Percentiles rank a stretch among this genome's conserved stretches.
Conservation (phyloP, 768 basidiomycete genomes). For the Lactifluus subvellereus region DNA sequence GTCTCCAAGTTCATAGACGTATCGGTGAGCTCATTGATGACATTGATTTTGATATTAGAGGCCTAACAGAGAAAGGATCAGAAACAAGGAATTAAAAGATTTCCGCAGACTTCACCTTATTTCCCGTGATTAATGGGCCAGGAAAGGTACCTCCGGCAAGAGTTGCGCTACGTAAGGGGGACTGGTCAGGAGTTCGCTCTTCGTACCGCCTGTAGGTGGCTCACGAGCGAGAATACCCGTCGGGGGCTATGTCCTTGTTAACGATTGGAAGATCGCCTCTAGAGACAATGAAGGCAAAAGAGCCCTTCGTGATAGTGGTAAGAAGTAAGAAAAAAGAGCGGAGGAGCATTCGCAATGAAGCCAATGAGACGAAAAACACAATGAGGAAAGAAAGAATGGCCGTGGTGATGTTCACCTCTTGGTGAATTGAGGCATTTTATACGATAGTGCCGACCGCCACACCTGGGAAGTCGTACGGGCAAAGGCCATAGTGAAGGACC, state of each 20-base stretch:
- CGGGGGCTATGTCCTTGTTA: constrained; percentile 24
- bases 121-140: constrained; percentile 12
- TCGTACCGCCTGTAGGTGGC: not conserved
- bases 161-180: not conserved
- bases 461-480: not conserved
- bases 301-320: not conserved
- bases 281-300: constrained; percentile 25
- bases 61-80: not conserved
- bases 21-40: constrained; percentile 40
- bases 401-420: not conserved
- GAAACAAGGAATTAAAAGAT: not conserved
- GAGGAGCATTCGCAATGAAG: not conserved
- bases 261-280: constrained; percentile 21
- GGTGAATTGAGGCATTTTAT: not conserved
- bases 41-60: constrained; percentile 30
- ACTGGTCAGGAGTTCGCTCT: not conserved
- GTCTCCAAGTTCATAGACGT: constrained; percentile 43
- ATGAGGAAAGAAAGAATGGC: not conserved
- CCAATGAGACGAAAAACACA: not conserved
- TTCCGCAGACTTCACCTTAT: not conserved
- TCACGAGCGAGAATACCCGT: constrained; percentile 26
- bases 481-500: not conserved
- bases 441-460: not conserved
- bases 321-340: constrained; percentile 5
- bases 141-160: constrained; percentile 10